A percentile compares a stretch with the other conserved stretches of the same genome.
Evolutionary conservation across 495 filamentous ascomycete genomes (phyloP).

Genomic region (Penicillium robsamsonii): DNA sequence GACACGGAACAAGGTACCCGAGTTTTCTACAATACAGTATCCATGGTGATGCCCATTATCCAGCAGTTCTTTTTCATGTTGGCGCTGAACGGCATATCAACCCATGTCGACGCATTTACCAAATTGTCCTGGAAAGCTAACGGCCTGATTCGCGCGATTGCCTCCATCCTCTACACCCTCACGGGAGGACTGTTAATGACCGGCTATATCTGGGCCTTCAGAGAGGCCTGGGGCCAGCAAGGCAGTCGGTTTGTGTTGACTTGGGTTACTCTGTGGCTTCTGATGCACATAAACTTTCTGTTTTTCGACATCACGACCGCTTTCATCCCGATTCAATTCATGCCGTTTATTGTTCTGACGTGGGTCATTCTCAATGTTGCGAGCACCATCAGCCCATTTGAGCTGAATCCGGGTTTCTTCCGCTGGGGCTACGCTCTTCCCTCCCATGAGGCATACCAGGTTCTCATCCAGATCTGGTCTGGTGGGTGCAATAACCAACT

Average conservation of each 20-base stretch:
- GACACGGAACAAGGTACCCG: background rate
- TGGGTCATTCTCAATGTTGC: slow-evolving; percentile 47
- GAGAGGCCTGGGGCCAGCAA: slow-evolving; percentile 40
- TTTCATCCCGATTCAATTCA: slow-evolving; percentile 33
- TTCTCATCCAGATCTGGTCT: slow-evolving; percentile 47
- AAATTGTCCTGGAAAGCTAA: slow-evolving; percentile 34
- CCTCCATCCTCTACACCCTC: slow-evolving; percentile 40
- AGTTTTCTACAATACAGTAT: slow-evolving; percentile 6
- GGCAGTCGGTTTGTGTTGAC: slow-evolving; percentile 38
- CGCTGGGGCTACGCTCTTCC: slow-evolving; percentile 46
- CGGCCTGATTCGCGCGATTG: slow-evolving; percentile 34
- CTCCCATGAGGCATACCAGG: slow-evolving; percentile 41
- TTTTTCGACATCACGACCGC: slow-evolving; percentile 42
- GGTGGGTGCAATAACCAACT: slow-evolving; percentile 44
- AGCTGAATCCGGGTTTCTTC: slow-evolving; percentile 41
- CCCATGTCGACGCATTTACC: slow-evolving; percentile 36
- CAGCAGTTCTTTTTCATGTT: slow-evolving; percentile 23
- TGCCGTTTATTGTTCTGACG: slow-evolving; percentile 44
- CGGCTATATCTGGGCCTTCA: slow-evolving; percentile 48
- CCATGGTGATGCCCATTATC: slow-evolving; percentile 4
- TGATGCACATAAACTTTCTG: slow-evolving; percentile 45
- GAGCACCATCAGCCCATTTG: slow-evolving; percentile 44
- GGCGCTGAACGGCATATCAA: slow-evolving; percentile 35
- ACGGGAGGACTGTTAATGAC: slow-evolving; percentile 38
- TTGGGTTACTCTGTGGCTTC: slow-evolving; percentile 49